Evolutionary conservation across 345 rosid genomes (phyloP), one percentile per base, ranked within the genome.

Genomic region (Microcos paniculata): DNA sequence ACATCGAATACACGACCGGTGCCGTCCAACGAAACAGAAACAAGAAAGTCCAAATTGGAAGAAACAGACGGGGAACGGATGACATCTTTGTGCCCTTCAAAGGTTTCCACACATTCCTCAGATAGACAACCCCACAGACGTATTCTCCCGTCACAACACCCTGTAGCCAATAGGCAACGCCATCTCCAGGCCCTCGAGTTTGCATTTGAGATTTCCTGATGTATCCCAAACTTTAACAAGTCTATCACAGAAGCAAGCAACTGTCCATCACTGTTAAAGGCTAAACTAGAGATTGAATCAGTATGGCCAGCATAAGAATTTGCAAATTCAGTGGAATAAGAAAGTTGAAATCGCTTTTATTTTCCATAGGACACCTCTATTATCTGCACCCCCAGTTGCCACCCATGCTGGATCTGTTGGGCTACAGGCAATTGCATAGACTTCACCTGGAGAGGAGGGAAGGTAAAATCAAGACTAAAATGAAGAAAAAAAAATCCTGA

Each of bases 1-100:
- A 93, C 80, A 84, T 93, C 94, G 63, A 85, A 93, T 45, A 89
- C 97, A 62, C 97, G 82, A 3, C 96, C 97, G 75, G 90, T 90
- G 64, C 87, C 88, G 72, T 93, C 99, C 4, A 85, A 69, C 3
- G 99, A 90, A 59, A 78, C 91, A 5, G 92, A 87, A 77, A 91
- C 90, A 73, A 93, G 88, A 71, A 80, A 89, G 19, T 88, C 87
- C 4, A 62, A 66, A 73, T 86, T 79, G 5, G 85, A 79, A 14
- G 96, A 83, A 45, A 87, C 70, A 9, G 94, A 83, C 19, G 90
- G 74, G 51, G 90, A 80, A 58, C 90, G 94, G 45, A 96, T 75
- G 62, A 84, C 84, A 59, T 82, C 88, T 0, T 84, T 59, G 11
- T 93, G 99, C n/a, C 97, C 98, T 8, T 87, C 76, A 65, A 82